Evolutionary conservation across 768 basidiomycete species (phyloP).

Genomic region (Dendrothele bispora): DNA sequence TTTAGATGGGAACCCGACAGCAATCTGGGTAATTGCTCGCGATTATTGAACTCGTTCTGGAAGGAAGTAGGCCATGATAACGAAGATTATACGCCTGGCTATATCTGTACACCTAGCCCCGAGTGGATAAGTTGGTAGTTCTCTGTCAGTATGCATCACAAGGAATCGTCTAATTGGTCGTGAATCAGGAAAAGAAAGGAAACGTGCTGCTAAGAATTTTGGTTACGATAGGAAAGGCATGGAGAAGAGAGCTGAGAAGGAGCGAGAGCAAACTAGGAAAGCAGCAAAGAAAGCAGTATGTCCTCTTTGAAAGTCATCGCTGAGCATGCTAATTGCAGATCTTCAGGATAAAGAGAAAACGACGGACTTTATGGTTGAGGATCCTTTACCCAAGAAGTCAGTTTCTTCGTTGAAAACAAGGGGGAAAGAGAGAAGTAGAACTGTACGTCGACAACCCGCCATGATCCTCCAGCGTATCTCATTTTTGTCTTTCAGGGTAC

Average conservation of each 20-base stretch:
- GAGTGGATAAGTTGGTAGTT: slow-evolving; percentile 68
- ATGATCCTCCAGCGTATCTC: too few species aligned
- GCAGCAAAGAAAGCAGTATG: slow-evolving; percentile 13
- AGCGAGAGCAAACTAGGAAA: slow-evolving; percentile 18
- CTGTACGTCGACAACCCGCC: too few species aligned
- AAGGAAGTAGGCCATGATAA: slow-evolving; percentile 58
- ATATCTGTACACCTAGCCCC: slow-evolving; percentile 37
- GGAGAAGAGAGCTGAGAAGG: slow-evolving; percentile 15
- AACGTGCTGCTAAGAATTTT: slow-evolving; percentile 33
- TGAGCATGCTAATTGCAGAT: too few species aligned
- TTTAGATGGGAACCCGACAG: slow-evolving; percentile 73
- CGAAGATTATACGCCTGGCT: slow-evolving; percentile 49
- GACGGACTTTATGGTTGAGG: too few species aligned
- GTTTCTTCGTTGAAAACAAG: too few species aligned
- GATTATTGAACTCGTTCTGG: slow-evolving; percentile 67
- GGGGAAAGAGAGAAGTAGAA: too few species aligned
- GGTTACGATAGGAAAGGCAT: slow-evolving; percentile 15
- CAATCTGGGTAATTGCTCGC: slow-evolving; percentile 57
- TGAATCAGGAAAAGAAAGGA: slow-evolving; percentile 33
- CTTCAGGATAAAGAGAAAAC: too few species aligned
- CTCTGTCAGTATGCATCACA: not conserved
- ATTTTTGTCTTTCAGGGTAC: too few species aligned
- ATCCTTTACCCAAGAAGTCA: too few species aligned
- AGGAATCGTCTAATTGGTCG: slow-evolving; percentile 9
- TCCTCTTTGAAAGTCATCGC: too few species aligned